Evolutionary conservation across 2,329 filamentous ascomycete species (phyloP), one percentile per base, ranked within the genome.

Genomic region (Scortechinia acanthostroma): DNA sequence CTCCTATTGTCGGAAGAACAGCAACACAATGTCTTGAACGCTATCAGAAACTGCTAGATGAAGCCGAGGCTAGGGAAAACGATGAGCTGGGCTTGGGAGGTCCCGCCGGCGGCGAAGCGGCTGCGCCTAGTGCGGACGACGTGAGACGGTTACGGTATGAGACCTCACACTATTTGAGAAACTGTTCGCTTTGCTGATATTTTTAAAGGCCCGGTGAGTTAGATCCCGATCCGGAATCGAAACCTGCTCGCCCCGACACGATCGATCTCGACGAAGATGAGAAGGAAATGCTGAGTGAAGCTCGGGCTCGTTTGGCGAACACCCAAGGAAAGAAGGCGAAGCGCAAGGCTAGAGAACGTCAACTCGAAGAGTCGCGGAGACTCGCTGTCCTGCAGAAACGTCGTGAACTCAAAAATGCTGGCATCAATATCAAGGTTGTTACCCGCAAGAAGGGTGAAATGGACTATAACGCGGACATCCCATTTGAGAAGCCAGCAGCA

Each of bases 251-350:
- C 48, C 93, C 93, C 30, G 93, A 98, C 63, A 96, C 93, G 3
- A 93, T 98, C 60, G 93, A 98, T 65, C 81, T 98, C 56, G 93
- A 98, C 60, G 93, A 98, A 62, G 93, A 98, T 60, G 93, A 98
- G 66, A 97, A 98, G 71, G 93, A 98, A 66, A 98, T 98, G 93
- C 68, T 98, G 58, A 96, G 91, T 61, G 93, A 98, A 68, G 93
- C 93, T 53, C 88, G 93, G 60, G 93, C 93, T 46, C 89, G 93
- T 68, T 71, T 98, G 51, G 93, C 93, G 51, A 98, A 98, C 58
- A 97, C 93, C 10, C 93, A 97, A 66, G 93, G 93, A 61, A 98
- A 98, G 69, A 98, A 98, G 70, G 93, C 93, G 4, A 98, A 98
- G 74, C 76, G 93, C 53, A 98, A 98, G 74, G 93, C 93, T 23